Conservation (phyloP, 1,284 basidiomycete genomes). For the Entoloma clypeatum region DNA sequence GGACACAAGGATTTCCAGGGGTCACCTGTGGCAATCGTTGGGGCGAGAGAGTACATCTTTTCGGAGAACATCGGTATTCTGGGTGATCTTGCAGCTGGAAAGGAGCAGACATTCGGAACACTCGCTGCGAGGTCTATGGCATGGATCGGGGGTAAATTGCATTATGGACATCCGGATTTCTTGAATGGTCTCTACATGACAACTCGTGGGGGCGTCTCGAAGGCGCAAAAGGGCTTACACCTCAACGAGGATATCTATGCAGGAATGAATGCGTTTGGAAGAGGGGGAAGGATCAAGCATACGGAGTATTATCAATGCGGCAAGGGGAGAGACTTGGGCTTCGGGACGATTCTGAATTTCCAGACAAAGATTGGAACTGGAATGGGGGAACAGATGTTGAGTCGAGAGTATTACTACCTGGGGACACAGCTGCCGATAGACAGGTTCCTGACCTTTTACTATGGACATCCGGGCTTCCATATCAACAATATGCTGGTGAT, state of each 20-base stretch:
- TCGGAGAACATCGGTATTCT: slow-evolving; percentile 99
- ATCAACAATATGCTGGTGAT: slow-evolving; percentile 99
- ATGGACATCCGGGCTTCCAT: slow-evolving; percentile 99
- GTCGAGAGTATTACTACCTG: slow-evolving; percentile 98
- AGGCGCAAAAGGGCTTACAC: slow-evolving; percentile 98
- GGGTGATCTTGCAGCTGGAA: slow-evolving; percentile 96
- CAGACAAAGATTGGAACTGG: slow-evolving; percentile 99
- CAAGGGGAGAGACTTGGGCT: slow-evolving; percentile 98
- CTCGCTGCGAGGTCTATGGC: slow-evolving; percentile 92
- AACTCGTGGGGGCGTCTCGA: slow-evolving; percentile 96
- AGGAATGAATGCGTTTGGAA: slow-evolving; percentile 97
- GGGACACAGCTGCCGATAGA: slow-evolving; percentile 99
- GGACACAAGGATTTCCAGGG: slow-evolving; percentile 85
- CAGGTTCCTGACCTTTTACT: slow-evolving; percentile 99
- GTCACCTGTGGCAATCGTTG: slow-evolving; percentile 94
- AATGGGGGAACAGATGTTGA: slow-evolving; percentile 99
- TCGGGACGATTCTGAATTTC: slow-evolving; percentile 99
- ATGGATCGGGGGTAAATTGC: slow-evolving; percentile 97
- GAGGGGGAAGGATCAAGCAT: slow-evolving; percentile 97
- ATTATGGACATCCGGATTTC: slow-evolving; percentile 99
- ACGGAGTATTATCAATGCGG: slow-evolving; percentile 99
- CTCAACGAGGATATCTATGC: slow-evolving; percentile 99
- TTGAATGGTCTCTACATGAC: slow-evolving; percentile 98
- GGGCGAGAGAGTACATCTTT: slow-evolving; percentile 99
- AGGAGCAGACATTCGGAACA: slow-evolving; percentile 99